These are phyloP conservation scores for Echites panduratus DNA, from an alignment of 257 asterid genomes.

Conservation along the genomic window DNA sequence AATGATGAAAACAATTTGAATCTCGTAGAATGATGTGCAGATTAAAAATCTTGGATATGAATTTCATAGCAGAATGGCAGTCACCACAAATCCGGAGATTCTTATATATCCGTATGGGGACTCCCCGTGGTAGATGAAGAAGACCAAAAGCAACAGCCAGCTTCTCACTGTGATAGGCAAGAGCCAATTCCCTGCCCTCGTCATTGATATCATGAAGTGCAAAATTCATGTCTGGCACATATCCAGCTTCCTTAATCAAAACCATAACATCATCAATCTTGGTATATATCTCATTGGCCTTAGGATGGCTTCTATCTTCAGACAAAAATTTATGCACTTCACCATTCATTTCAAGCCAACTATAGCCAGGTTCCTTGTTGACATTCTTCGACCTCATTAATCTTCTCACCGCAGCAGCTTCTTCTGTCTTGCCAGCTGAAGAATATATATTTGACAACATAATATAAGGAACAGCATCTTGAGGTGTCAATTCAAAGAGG, in stretches of 20 bases:
- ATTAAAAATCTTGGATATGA: slow-evolving; percentile 38
- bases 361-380: slow-evolving; percentile 59
- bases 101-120: slow-evolving; percentile 52
- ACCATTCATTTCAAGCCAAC: slow-evolving; percentile 67
- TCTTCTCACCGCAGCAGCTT: slow-evolving; percentile 52
- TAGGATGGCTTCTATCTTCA: slow-evolving; percentile 54
- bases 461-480: slow-evolving; percentile 62
- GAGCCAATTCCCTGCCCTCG: slow-evolving; percentile 45
- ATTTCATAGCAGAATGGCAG: slow-evolving; percentile 68
- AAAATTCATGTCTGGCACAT: slow-evolving; percentile 51
- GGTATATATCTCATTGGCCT: slow-evolving; percentile 34
- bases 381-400: slow-evolving; percentile 54
- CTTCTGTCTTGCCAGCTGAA: slow-evolving; percentile 57
- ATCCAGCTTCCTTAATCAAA: slow-evolving; percentile 55
- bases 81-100: slow-evolving; percentile 74
- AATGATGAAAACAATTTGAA: slow-evolving; percentile 77
- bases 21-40: slow-evolving; percentile 53
- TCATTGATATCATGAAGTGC: slow-evolving; percentile 71
- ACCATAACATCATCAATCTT: slow-evolving; percentile 44
- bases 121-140: slow-evolving; percentile 41
- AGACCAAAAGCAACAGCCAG: slow-evolving; percentile 68
- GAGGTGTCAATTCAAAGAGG: slow-evolving; percentile 57
- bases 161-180: slow-evolving; percentile 77
- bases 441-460: slow-evolving; percentile 70
- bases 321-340: slow-evolving; percentile 42